phyloP scores from a whole-genome alignment of 352 stramenopile species.

The Pilasporangium apinafurcum region DNA sequence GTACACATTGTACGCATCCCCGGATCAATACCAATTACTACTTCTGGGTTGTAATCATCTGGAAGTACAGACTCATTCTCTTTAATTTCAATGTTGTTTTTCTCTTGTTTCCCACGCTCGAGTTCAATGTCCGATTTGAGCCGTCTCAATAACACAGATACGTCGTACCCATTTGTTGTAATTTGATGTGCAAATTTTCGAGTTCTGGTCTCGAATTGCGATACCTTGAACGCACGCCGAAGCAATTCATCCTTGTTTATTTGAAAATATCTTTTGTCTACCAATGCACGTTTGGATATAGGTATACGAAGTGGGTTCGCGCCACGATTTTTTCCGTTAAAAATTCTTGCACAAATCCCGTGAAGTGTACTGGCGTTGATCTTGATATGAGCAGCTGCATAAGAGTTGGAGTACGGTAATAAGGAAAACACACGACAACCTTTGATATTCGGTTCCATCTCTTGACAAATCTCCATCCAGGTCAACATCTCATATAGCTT shows the following conservation, averaged over 20 bases:
- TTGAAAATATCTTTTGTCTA: neutral
- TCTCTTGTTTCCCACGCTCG: neutral
- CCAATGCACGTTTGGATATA: neutral
- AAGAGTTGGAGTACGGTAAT: constrained; percentile 2
- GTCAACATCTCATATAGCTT: neutral
- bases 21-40: constrained; percentile 1
- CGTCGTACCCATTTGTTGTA: constrained; percentile 1
- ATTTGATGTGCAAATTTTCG: constrained; percentile 1
- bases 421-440: constrained; percentile 1
- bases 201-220: neutral
- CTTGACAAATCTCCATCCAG: constrained; percentile 1
- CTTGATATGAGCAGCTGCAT: neutral
- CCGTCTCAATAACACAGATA: neutral
- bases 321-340: neutral
- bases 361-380: constrained; percentile 5
- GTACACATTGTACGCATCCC: constrained; percentile 4
- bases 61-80: neutral
- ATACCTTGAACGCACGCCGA: neutral
- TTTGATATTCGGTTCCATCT: neutral
- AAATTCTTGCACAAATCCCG: neutral
- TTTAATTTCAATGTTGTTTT: neutral
- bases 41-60: neutral
- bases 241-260: neutral
- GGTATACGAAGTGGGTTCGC: neutral
- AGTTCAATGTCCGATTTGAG: neutral